These are phyloP conservation scores for Arxiozyma heterogenica DNA, from an alignment of 1,139 yeast genomes.

Conservation along the genomic window DNA sequence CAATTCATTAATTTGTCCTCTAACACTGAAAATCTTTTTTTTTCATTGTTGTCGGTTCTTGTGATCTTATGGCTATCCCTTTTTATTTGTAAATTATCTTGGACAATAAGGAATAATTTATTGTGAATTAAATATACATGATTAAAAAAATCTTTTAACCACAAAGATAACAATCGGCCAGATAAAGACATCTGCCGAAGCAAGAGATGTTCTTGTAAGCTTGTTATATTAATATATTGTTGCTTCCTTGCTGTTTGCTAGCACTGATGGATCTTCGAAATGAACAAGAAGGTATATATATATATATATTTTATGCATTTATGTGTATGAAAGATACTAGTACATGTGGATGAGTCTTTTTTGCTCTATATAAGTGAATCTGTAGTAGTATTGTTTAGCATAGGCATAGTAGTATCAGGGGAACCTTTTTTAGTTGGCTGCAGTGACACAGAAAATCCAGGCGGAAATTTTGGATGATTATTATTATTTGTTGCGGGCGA, in stretches of 20 bases:
- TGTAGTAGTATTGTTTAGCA: background rate
- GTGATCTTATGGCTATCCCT: conserved; percentile 1
- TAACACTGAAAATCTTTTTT: conserved; percentile 9
- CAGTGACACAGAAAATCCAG: conserved; percentile 32
- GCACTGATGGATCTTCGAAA: conserved; percentile 7
- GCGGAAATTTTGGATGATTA: conserved; percentile 21
- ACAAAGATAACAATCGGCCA: conserved; percentile 40
- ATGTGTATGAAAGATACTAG: background rate
- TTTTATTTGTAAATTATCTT: conserved; percentile 13
- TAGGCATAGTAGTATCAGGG: background rate
- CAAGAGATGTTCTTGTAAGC: conserved; percentile 32
- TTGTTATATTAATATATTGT: conserved; percentile 40
- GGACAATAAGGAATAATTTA: conserved; percentile 22
- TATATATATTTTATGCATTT: too few species aligned
- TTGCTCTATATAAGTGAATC: conserved; percentile 6
- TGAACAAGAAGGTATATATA: background rate
- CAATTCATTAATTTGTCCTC: conserved; percentile 15
- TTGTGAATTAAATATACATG: conserved; percentile 33
- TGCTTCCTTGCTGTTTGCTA: conserved; percentile 12
- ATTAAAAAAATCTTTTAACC: conserved; percentile 30
- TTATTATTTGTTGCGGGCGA: background rate
- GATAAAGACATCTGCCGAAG: conserved; percentile 38
- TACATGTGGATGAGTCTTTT: background rate
- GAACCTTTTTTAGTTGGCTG: conserved; percentile 23
- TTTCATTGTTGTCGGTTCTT: background rate